Evolutionary conservation across 441 rosid species (phyloP).

Genomic region (Sinapis alba): DNA sequence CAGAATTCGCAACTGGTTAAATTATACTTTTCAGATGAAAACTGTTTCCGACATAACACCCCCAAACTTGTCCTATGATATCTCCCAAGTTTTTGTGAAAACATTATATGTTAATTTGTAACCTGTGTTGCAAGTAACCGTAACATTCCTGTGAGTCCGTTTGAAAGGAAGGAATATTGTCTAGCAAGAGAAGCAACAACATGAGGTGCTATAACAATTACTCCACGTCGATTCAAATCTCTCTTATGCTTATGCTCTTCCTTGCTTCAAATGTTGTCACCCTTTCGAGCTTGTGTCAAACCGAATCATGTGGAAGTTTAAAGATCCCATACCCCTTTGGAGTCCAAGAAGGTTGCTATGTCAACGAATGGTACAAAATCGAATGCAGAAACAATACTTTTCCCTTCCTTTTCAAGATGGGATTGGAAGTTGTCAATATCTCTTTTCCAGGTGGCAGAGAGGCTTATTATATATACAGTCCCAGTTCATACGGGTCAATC

Average conservation of each 20-base stretch:
- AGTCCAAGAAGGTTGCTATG: conserved; percentile 6
- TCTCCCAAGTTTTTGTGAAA: background rate
- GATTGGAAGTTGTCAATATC: background rate
- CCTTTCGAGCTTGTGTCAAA: background rate
- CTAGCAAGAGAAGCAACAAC: background rate
- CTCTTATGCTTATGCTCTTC: background rate
- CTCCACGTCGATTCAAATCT: background rate
- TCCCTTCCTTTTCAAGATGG: background rate
- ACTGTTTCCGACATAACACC: background rate
- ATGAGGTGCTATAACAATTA: background rate
- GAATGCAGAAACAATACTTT: conserved; percentile 4
- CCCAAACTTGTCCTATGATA: background rate
- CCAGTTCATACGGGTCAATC: background rate
- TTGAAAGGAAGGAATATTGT: background rate
- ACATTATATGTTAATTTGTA: background rate
- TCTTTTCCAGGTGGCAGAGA: background rate
- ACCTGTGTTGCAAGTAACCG: background rate
- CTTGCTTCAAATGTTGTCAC: background rate
- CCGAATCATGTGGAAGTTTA: background rate
- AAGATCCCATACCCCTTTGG: background rate
- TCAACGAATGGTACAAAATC: conserved; percentile 31
- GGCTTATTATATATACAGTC: background rate
- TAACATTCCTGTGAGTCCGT: background rate
- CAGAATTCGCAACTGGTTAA: background rate
- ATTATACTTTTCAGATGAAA: background rate